These are phyloP conservation scores for Cladosporium phlei DNA, from an alignment of 2,329 filamentous ascomycete species.

Conservation along the genomic window DNA sequence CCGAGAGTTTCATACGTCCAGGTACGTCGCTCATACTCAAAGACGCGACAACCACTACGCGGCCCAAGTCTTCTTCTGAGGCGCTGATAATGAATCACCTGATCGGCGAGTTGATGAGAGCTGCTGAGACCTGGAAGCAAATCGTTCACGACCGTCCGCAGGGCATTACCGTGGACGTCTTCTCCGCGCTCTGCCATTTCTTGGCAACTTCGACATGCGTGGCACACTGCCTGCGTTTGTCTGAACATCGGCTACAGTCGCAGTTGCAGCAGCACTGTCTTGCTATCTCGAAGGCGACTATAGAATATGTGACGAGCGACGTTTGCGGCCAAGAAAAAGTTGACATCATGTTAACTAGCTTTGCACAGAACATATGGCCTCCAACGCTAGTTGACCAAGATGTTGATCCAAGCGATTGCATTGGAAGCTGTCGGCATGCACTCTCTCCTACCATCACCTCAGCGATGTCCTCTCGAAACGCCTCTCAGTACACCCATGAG, in stretches of 20 bases:
- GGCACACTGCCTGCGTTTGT: constrained; percentile 23
- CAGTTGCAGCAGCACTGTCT: constrained; percentile 26
- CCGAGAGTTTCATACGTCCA: background rate
- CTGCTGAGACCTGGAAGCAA: constrained; percentile 15
- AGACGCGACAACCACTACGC: background rate
- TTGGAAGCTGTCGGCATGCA: constrained; percentile 12
- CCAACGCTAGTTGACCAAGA: background rate
- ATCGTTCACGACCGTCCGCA: constrained; percentile 12
- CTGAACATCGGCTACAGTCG: constrained; percentile 25
- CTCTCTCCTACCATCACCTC: constrained; percentile 19
- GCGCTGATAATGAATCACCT: constrained; percentile 22
- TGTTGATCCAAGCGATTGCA: background rate
- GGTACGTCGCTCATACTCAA: background rate
- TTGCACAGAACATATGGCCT: constrained; percentile 8
- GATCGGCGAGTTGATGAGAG: constrained; percentile 19
- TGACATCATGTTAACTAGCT: constrained; percentile 27
- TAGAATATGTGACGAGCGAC: constrained; percentile 32
- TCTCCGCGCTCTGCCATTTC: constrained; percentile 10
- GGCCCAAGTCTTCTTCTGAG: constrained; percentile 17
- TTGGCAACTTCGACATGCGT: constrained; percentile 23
- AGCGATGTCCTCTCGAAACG: constrained; percentile 4
- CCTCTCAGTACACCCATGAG: constrained; percentile 41
- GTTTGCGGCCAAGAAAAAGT: constrained; percentile 41
- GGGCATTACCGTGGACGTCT: constrained; percentile 7
- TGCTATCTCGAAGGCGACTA: constrained; percentile 29